Evolutionary conservation across 2,329 filamentous ascomycete species (phyloP).

Genomic region (Sporothrix mexicana): DNA sequence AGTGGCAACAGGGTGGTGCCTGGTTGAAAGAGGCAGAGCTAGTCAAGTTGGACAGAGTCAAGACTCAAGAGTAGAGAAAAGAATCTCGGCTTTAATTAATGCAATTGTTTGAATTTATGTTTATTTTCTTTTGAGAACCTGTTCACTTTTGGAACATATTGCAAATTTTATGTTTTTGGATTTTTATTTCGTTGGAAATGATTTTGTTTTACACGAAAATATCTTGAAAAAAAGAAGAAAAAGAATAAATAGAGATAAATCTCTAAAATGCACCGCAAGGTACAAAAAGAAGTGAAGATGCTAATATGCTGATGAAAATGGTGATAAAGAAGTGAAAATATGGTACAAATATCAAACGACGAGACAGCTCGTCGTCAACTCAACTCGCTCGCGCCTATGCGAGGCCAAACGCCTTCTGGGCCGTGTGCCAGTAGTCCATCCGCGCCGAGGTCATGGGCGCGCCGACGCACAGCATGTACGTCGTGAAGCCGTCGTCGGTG

Average conservation of each 20-base stretch:
- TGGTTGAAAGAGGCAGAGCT: not conserved
- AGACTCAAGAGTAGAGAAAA: conserved; percentile 14
- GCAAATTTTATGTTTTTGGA: not conserved
- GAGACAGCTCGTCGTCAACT: not conserved
- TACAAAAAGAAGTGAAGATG: conserved; percentile 23
- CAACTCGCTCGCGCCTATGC: conserved; percentile 15
- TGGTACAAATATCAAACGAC: not conserved
- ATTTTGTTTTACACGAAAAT: not conserved
- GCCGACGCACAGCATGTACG: conserved; percentile 58
- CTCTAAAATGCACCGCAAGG: not conserved
- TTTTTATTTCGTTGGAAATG: not conserved
- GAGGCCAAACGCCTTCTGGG: conserved; percentile 56
- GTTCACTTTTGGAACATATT: not conserved
- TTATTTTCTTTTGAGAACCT: not conserved
- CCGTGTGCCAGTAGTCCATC: conserved; percentile 50
- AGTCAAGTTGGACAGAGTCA: not conserved
- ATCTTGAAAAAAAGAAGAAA: not conserved
- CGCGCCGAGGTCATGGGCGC: conserved; percentile 43
- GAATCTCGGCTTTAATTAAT: not conserved
- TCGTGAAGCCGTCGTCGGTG: conserved; percentile 50
- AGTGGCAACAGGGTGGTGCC: not conserved
- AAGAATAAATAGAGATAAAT: conserved; percentile 4
- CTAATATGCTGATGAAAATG: not conserved
- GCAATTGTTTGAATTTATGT: not conserved
- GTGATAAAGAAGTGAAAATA: not conserved